A percentile compares a stretch with the other conserved stretches of the same genome.
phyloP scores from a whole-genome alignment of 306 rosid species.

The Senna tora region DNA sequence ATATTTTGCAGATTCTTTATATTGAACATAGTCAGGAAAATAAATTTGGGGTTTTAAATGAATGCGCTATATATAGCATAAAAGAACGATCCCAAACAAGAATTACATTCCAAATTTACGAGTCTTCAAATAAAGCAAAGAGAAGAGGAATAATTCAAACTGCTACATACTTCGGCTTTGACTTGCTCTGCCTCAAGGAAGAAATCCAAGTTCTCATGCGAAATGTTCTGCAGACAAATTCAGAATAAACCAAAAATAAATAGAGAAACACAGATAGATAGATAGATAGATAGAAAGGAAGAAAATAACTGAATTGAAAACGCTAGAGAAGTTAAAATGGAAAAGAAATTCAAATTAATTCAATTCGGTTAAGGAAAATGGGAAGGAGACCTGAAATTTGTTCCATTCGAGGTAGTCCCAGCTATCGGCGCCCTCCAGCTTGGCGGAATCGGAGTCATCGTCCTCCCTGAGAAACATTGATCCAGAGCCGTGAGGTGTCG shows the following conservation, averaged over 20 bases:
- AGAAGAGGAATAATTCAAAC: background rate
- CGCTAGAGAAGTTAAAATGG: background rate
- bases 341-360: background rate
- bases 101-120: background rate
- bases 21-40: background rate
- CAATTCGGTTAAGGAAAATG: background rate
- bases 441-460: conserved; percentile 5
- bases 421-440: conserved; percentile 2
- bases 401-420: conserved; percentile 19
- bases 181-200: conserved; percentile 12
- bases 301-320: background rate
- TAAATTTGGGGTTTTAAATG: background rate
- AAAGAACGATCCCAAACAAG: background rate
- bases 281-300: no score
- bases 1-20: background rate
- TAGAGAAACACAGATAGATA: background rate
- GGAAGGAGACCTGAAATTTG: background rate
- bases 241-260: background rate
- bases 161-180: conserved; percentile 14
- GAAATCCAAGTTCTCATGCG: conserved; percentile 5
- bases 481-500: background rate
- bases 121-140: background rate
- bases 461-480: conserved; percentile 5
- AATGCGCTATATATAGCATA: background rate
- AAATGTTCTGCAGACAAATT: background rate